Base-by-base conservation (phyloP, 805 yeast species). In the Schizosaccharomyces lindneri region DNA sequence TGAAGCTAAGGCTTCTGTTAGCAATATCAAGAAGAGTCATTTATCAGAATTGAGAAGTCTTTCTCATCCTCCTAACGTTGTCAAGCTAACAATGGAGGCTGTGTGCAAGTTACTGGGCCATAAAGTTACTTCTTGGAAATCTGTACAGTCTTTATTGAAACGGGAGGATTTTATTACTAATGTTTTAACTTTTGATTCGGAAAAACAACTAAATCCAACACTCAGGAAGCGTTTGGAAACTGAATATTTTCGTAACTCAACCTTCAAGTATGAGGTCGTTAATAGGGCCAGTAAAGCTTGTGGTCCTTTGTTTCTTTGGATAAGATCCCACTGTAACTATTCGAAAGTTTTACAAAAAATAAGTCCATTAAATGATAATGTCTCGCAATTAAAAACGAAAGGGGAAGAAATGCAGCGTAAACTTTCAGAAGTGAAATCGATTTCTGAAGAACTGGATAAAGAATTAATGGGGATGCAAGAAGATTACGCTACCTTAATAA, bases 221-320 rank as follows among this genome's bases (percentile, higher is more conserved):
- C 65, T 83, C n/a, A 72, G 87, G 43, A 66, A 71, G 0, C 74
- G 71, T 61, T 80, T 90, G 81, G 81, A 82, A 48, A 65, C 69
- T 0, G 75, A 74, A 1, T 90, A 84, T 67, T 70, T 89, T 11
- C 73, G 82, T 0, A 73, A 81, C 62, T 78, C 81, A 0, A 83
- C 80, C 61, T 89, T 79, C 69, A 86, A 79, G 51, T 84, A 73
- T 66, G 88, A 83, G 59, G 72, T 85, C 0, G 95, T 87, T 0
- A 80, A 85, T 66, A 75, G 97, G 48, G 97, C 97, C 4, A 84
- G 95, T 70, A 87, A 85, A 68, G 97, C 97, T 0, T 87, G 97
- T 73, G 97, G 96, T 0, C 97, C 97, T 0, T 73, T 90, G 43
- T 68, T 85, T 21, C 82, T 82, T 64, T 90, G 97, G 97, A 89